These are phyloP conservation scores for Lolium rigidum DNA, from an alignment of 176 grass and related monocot species.

Conservation along the genomic window DNA sequence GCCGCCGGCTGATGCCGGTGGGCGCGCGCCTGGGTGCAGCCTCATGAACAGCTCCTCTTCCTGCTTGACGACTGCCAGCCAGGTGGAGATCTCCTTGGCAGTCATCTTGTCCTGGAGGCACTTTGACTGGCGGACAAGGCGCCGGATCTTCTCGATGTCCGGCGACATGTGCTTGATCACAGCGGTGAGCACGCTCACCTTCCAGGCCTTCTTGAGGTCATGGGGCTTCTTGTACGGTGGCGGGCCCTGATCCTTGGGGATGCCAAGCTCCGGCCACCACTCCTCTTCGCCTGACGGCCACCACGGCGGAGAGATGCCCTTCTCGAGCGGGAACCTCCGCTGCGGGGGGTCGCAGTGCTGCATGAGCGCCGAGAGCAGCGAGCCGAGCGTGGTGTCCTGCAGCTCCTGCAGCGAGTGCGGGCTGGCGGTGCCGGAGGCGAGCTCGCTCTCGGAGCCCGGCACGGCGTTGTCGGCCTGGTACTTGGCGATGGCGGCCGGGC, in stretches of 20 bases:
- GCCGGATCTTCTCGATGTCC: constrained; percentile 94
- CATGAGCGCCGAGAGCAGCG: constrained; percentile 94
- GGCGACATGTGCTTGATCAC: constrained; percentile 99
- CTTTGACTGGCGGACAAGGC: constrained; percentile 88
- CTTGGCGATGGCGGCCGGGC: constrained; percentile 92
- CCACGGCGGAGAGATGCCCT: constrained; percentile 89
- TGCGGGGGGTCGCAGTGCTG: constrained; percentile 98
- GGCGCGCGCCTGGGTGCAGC: constrained; percentile 63
- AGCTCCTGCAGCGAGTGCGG: constrained; percentile 87
- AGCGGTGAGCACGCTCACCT: constrained; percentile 94
- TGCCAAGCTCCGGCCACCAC: constrained; percentile 80
- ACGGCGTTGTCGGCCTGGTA: constrained; percentile 75
- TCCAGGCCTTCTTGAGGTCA: constrained; percentile 98
- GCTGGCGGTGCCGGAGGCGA: constrained; percentile 44
- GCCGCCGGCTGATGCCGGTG: constrained; percentile 36
- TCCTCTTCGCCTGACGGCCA: constrained; percentile 83
- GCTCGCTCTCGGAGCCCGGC: constrained; percentile 65
- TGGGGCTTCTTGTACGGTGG: constrained; percentile 98
- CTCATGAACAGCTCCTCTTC: constrained; percentile 86
- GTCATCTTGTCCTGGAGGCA: constrained; percentile 99
- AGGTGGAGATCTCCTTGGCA: constrained; percentile 93
- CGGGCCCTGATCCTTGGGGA: constrained; percentile 76
- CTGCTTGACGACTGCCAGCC: constrained; percentile 92
- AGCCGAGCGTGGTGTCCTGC: constrained; percentile 95
- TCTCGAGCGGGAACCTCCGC: constrained; percentile 91